phyloP scores from a whole-genome alignment of 495 filamentous ascomycete species.

The Neurospora sp. region DNA sequence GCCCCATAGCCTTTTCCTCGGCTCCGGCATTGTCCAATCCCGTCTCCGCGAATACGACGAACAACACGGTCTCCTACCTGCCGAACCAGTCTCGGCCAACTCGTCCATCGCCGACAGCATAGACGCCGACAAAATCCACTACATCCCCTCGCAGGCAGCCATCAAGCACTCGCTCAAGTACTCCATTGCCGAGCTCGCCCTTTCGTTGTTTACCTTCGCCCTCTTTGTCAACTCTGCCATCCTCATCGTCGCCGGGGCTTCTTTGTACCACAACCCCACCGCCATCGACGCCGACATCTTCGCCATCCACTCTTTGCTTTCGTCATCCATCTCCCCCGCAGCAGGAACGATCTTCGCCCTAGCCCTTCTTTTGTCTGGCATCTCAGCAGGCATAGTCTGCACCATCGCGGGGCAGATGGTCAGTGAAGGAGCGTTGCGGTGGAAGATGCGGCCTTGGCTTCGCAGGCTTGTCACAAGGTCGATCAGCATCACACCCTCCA shows the following conservation, averaged over 20 bases:
- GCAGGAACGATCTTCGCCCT: constrained; percentile 68
- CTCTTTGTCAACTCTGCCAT: constrained; percentile 92
- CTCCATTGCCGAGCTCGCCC: constrained; percentile 60
- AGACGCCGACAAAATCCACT: constrained; percentile 43
- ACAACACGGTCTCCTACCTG: constrained; percentile 44
- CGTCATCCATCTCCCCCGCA: constrained; percentile 55
- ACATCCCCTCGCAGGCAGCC: constrained; percentile 67
- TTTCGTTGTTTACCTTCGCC: constrained; percentile 83
- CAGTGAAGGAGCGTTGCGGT: constrained; percentile 65
- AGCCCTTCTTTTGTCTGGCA: constrained; percentile 66
- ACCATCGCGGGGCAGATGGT: constrained; percentile 82
- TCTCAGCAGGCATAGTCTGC: constrained; percentile 70
- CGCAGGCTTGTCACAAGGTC: constrained; percentile 60
- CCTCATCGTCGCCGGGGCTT: constrained; percentile 77
- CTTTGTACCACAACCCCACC: constrained; percentile 51
- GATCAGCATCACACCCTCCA: constrained; percentile 70
- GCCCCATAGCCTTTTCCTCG: constrained; percentile 85
- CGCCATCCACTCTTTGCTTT: constrained; percentile 69
- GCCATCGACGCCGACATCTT: constrained; percentile 66
- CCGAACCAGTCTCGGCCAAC: constrained; percentile 12
- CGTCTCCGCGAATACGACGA: constrained; percentile 72
- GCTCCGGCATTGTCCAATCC: constrained; percentile 79
- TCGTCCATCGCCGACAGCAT: constrained; percentile 17
- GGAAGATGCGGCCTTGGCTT: constrained; percentile 60
- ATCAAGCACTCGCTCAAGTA: constrained; percentile 73